Conservation (phyloP, 768 basidiomycete species). For the Tubosaeta sp. region DNA sequence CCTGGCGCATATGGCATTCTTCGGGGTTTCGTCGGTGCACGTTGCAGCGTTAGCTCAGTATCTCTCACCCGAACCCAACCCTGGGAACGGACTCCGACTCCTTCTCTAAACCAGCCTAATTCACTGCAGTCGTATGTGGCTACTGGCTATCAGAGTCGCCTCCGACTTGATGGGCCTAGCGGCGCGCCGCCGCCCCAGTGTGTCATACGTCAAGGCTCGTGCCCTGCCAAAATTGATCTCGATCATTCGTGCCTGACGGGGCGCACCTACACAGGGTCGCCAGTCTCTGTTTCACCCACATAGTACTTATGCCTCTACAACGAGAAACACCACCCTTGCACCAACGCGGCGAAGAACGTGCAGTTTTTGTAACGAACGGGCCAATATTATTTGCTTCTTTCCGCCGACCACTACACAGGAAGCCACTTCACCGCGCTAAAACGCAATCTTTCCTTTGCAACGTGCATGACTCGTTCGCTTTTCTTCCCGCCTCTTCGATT, state of each 20-base stretch:
- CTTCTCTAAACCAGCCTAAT: neutral
- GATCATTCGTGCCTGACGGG: slow-evolving; percentile 3
- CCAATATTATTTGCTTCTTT: neutral
- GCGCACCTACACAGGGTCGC: neutral
- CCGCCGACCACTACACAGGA: slow-evolving; percentile 3
- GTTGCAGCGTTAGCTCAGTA: neutral
- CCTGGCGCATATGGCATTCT: neutral
- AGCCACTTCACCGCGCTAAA: slow-evolving; percentile 1
- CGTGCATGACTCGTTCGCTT: neutral
- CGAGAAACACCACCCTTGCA: neutral
- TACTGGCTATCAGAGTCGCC: neutral
- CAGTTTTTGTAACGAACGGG: neutral
- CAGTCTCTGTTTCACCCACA: neutral
- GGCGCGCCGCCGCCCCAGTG: neutral
- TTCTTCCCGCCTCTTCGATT: neutral
- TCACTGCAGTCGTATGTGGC: neutral
- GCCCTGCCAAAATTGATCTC: neutral
- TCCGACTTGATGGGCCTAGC: neutral
- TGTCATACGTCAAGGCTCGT: neutral
- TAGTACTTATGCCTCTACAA: neutral
- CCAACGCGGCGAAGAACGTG: neutral
- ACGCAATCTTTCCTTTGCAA: slow-evolving; percentile 1
- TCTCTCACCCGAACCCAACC: neutral
- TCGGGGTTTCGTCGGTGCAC: slow-evolving; percentile 1
- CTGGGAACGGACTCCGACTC: neutral